Base-by-base conservation (phyloP, 768 basidiomycete genomes). In the Lactarius tabidus region DNA sequence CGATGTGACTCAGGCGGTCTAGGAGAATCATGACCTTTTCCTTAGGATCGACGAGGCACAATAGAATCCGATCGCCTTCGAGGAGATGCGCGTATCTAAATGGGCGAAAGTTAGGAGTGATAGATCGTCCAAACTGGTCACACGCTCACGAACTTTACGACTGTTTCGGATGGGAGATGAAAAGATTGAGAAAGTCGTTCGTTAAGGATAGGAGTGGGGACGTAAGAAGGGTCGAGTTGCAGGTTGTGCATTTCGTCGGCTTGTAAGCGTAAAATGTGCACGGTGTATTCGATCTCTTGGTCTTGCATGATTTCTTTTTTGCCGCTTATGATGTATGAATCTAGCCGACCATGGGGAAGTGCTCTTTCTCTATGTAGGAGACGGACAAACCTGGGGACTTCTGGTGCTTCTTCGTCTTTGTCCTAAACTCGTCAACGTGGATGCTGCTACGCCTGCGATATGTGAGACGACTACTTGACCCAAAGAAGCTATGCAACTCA, bases 41-140 rank as follows among this genome's bases (percentile, higher is more conserved):
- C 33, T 33, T 33, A 8, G 33, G 8, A 35, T 64, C 60, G 9
- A 57, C 56, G 31, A 67, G 57, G 17, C 63, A 36, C 12, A 69
- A 5, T 17, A 69, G 62, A 15, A 64, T 57, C 23, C 60, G 33
- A 33, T 33, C 33, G 33, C 33, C 33, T 33, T 33, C 33, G 33
- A 33, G 33, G 33, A 33, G 33, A 33, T 67, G 68, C 2, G 57
- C 56, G 35, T 64, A 59, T 45, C 68, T 69, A 36, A 33, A 17
- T 23, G 41, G n/a, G 4, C 26, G 15, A 41, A 8, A 1, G 29
- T 62, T 39, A 60, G 59, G 2, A 48, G 17, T 0, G 23, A 54
- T 23, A 15, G 23, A 29, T 1, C 3, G 15, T 5, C 2, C 1
- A 23, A n/a, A 45, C 4, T 17, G 12, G 23, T 15, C n/a, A 5